Base-by-base conservation (phyloP, 352 stramenopile genomes). In the Phytophthora pseudosyringae region DNA sequence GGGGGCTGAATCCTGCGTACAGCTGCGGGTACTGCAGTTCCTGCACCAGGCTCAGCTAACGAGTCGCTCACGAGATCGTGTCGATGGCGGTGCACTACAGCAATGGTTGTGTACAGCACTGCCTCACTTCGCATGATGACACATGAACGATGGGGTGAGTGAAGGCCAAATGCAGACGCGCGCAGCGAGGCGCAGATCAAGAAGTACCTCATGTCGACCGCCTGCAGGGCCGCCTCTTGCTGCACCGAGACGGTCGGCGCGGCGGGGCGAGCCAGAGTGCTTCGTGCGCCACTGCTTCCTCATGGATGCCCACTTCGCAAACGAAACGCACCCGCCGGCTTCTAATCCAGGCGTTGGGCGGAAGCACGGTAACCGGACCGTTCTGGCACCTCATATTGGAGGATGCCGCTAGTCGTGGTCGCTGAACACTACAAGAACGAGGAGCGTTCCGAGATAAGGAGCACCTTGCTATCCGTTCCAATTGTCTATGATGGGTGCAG, bases 101-200 rank as follows among this genome's bases (percentile, higher is more conserved):
- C 69, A 32, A 59, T 26, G 9, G 64, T 62, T 21, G 69, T 71
- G 46, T 61, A 71, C 31, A 77, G 48, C 35, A 77, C 69, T 4
- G 58, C 65, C 45, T 77, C 60, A 12, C 46, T 74, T 29, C 8
- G 15, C 45, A 73, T 56, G 43, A 12, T 33, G 16, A 18, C 7
- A 67, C 51, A 61, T 47, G 46, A 50, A 54, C 28, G 16, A 51
- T 9, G 16, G 21, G 10, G 18, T 56, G 25, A 64, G 57, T 44
- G 16, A 46, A 38, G n/a, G 15, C 39, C 13, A 48, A n/a, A 18
- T 16, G 25, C 36, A 43, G 35, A 52, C 26, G 12, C 21, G 16
- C 32, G 5, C 44, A 33, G 25, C 31, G 21, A 31, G 18, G 26
- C n/a, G 55, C 47, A 63, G 57, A 58, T 63, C 26, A 44, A 56